Evolutionary conservation across 2,329 filamentous ascomycete genomes (phyloP).

Genomic region (Aspergillus pseudoviridinutans): DNA sequence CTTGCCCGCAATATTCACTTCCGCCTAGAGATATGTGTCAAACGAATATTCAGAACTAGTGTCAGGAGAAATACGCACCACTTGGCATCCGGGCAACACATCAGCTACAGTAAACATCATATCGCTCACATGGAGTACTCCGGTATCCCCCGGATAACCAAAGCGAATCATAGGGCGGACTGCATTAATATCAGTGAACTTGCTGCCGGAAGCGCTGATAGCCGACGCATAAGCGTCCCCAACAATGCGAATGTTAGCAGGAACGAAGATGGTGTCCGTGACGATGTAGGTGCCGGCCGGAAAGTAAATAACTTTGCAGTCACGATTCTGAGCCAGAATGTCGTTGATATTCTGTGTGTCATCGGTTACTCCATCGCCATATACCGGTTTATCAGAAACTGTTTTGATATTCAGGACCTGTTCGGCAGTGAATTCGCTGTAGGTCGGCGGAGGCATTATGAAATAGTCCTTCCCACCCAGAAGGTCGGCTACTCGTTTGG

Average conservation of each 20-base stretch:
- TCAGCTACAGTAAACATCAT: conserved; percentile 51
- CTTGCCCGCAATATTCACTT: conserved; percentile 49
- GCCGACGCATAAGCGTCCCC: conserved; percentile 51
- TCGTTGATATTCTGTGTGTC: conserved; percentile 36
- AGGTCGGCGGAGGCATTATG: conserved; percentile 40
- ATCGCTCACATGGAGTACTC: conserved; percentile 48
- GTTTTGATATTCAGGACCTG: conserved; percentile 48
- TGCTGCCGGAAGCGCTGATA: conserved; percentile 47
- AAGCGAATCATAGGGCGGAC: conserved; percentile 50
- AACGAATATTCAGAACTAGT: neutral
- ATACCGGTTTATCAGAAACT: conserved; percentile 37
- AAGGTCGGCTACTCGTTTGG: conserved; percentile 19
- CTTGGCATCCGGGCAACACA: conserved; percentile 39
- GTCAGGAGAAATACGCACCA: conserved; percentile 19
- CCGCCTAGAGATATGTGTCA: conserved; percentile 23
- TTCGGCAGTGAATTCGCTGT: conserved; percentile 37
- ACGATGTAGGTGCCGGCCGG: conserved; percentile 54
- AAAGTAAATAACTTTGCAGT: conserved; percentile 52
- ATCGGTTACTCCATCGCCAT: conserved; percentile 41
- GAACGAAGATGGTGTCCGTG: conserved; percentile 45
- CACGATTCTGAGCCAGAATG: conserved; percentile 30
- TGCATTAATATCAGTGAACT: conserved; percentile 41
- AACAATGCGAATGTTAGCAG: conserved; percentile 48
- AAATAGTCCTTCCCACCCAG: conserved; percentile 39
- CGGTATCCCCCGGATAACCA: conserved; percentile 47